Percentiles rank a stretch among this genome's conserved stretches.
These are phyloP conservation scores for Cryphonectria parasitica DNA, from an alignment of 2,329 filamentous ascomycete species.

Conservation along the genomic window DNA sequence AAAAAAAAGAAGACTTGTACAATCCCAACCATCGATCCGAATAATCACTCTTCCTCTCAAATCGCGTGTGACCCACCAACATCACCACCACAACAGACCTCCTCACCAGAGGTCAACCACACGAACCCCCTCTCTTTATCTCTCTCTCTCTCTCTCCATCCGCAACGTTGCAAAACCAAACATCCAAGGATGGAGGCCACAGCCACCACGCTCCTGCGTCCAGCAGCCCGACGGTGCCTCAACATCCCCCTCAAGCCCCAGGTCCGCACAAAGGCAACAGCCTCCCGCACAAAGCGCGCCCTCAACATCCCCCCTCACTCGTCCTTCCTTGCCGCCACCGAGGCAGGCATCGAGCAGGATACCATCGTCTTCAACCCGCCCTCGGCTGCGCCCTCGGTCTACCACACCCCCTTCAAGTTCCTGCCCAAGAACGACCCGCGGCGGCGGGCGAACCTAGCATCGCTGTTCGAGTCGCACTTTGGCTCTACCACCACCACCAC, in stretches of 20 bases:
- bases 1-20: background rate
- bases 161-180: background rate
- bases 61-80: constrained; percentile 20
- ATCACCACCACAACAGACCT: background rate
- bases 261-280: constrained; percentile 52
- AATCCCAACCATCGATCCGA: background rate
- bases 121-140: background rate
- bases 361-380: constrained; percentile 55
- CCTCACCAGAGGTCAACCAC: constrained; percentile 6
- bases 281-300: constrained; percentile 57
- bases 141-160: background rate
- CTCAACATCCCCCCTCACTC: constrained; percentile 65
- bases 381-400: constrained; percentile 53
- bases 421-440: constrained; percentile 61
- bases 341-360: constrained; percentile 41
- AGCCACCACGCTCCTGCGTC: constrained; percentile 23
- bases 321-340: constrained; percentile 53
- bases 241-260: constrained; percentile 26
- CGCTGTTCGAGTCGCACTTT: constrained; percentile 43
- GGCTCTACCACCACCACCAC: background rate
- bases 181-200: constrained; percentile 22
- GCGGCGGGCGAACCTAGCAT: constrained; percentile 51
- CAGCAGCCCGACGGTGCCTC: constrained; percentile 25
- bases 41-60: constrained; percentile 6
- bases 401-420: constrained; percentile 70